A percentile compares a stretch with the other conserved stretches of the same genome.
Conservation (phyloP, 1,139 yeast genomes). For the Neolecta irregularis region DNA sequence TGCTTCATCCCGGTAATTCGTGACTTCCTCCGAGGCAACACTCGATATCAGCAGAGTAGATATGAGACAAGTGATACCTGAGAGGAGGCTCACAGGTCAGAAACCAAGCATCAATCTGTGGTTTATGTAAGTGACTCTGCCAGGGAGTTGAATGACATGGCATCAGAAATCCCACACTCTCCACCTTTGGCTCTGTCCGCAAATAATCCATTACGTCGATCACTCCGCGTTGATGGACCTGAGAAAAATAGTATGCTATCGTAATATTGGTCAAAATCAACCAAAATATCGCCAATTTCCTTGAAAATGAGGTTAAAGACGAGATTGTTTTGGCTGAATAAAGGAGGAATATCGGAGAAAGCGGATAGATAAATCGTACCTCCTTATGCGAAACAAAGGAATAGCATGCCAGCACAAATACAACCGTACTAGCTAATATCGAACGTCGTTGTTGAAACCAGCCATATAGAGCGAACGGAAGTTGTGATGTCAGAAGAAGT, state of each 20-base stretch:
- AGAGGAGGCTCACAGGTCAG: constrained; percentile 89
- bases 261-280: constrained; percentile 28
- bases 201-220: constrained; percentile 48
- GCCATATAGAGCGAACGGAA: constrained; percentile 46
- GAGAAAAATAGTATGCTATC: constrained; percentile 40
- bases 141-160: constrained; percentile 98
- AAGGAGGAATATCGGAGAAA: constrained; percentile 55
- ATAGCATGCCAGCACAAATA: constrained; percentile 36
- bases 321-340: constrained; percentile 23
- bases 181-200: constrained; percentile 29
- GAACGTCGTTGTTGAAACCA: constrained; percentile 20
- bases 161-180: constrained; percentile 60
- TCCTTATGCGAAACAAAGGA: constrained; percentile 73
- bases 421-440: constrained; percentile 22
- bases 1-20: constrained; percentile 62
- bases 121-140: constrained; percentile 66
- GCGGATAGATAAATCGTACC: constrained; percentile 73
- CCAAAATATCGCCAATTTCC: constrained; percentile 13
- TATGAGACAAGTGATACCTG: constrained; percentile 2
- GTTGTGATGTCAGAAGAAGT: constrained; percentile 44
- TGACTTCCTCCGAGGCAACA: constrained; percentile 14
- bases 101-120: constrained; percentile 47
- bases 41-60: constrained; percentile 21
- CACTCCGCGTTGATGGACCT: constrained; percentile 72
- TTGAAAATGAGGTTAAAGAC: constrained; percentile 3